Conservation (phyloP, 23 red algal species). For the Gracilaria gracilis region DNA sequence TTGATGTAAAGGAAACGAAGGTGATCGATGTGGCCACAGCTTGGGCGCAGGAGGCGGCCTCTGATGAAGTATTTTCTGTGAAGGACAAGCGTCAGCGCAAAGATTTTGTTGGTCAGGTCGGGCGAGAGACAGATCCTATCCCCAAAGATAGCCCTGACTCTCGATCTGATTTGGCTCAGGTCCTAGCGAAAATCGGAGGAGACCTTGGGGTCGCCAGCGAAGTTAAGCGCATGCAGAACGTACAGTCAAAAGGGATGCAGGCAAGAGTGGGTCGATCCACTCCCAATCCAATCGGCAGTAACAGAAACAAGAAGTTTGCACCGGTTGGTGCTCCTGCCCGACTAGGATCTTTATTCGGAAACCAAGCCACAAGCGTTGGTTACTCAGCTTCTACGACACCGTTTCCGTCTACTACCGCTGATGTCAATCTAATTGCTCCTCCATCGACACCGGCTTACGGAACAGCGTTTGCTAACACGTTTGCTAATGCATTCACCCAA, state of each 20-base stretch:
- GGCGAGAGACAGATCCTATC: conserved; percentile 3
- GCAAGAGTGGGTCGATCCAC: background rate
- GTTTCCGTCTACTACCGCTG: background rate
- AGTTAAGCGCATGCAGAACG: conserved; percentile 26
- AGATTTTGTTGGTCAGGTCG: conserved; percentile 29
- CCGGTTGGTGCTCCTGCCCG: background rate
- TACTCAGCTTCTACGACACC: conserved; percentile 3
- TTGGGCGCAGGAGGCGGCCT: conserved; percentile 58
- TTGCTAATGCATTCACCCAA: background rate
- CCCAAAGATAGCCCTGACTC: conserved; percentile 26
- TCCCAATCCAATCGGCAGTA: background rate
- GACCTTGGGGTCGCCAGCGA: conserved; percentile 60
- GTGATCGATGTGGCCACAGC: conserved; percentile 43
- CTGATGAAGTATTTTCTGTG: conserved; percentile 62
- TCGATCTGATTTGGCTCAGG: conserved; percentile 49
- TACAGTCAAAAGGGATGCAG: background rate
- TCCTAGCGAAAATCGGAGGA: conserved; percentile 52
- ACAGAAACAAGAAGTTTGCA: background rate
- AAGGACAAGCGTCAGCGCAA: background rate
- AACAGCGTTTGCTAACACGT: background rate
- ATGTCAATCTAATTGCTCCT: background rate
- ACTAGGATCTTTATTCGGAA: conserved; percentile 61
- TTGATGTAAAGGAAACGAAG: background rate
- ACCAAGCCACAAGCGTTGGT: background rate
- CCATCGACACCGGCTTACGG: background rate